A percentile compares a stretch with the other conserved stretches of the same genome.
Evolutionary conservation across 192 early-diverging fungal species (phyloP).

Genomic region (Pilobolus umbonatus): DNA sequence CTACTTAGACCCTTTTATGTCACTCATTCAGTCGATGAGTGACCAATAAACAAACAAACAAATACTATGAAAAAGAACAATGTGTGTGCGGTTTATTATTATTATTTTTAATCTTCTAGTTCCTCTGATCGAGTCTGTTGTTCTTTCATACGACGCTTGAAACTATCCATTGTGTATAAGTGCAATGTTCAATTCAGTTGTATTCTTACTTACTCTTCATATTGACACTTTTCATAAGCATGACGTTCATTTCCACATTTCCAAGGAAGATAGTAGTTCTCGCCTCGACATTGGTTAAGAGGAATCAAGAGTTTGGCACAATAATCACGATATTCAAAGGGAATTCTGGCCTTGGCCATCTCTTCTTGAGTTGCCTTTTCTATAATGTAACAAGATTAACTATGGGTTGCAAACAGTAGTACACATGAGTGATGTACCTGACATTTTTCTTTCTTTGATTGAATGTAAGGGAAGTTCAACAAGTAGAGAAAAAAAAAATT

Average conservation of each 20-base stretch:
- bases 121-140: slow-evolving; percentile 31
- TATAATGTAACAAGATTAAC: background rate
- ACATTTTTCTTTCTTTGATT: background rate
- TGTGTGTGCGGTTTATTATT: slow-evolving; percentile 1
- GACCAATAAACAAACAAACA: background rate
- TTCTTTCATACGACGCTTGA: slow-evolving; percentile 33
- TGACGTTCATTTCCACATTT: slow-evolving; percentile 88
- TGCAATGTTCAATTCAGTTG: background rate
- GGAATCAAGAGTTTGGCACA: slow-evolving; percentile 89
- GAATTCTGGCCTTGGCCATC: slow-evolving; percentile 77
- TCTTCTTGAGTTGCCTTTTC: slow-evolving; percentile 80
- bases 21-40: background rate
- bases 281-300: slow-evolving; percentile 87
- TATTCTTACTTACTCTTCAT: slow-evolving; percentile 69
- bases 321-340: slow-evolving; percentile 87
- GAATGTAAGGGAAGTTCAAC: no score
- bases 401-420: background rate
- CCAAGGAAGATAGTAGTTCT: slow-evolving; percentile 87
- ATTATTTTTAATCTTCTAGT: background rate
- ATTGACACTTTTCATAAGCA: slow-evolving; percentile 92
- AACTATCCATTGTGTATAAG: slow-evolving; percentile 16
- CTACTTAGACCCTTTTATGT: slow-evolving; percentile 48
- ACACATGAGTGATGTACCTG: background rate
- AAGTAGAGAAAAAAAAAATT: no score
- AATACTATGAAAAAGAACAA: background rate